A percentile compares a stretch with the other conserved stretches of the same genome.
phyloP scores from a whole-genome alignment of 495 filamentous ascomycete species.

The Pyronema omphalodes region DNA sequence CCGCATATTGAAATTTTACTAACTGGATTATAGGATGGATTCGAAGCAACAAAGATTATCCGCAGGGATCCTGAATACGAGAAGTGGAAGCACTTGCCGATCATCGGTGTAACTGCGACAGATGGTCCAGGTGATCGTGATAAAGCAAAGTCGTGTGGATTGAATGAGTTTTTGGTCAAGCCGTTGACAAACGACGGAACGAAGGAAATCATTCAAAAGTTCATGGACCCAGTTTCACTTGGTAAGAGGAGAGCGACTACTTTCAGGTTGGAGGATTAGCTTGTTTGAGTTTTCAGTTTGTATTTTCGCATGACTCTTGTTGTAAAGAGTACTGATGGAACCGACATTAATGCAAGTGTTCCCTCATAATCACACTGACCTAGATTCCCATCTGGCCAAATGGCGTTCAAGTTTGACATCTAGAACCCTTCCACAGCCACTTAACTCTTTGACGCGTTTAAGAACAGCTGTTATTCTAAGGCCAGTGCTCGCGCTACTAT shows the following conservation, averaged over 20 bases:
- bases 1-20: not conserved
- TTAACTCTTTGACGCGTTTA: too few species aligned
- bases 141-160: slow-evolving; percentile 12
- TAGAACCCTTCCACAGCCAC: too few species aligned
- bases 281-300: too few species aligned
- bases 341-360: too few species aligned
- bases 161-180: slow-evolving; percentile 18
- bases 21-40: slow-evolving; percentile 11
- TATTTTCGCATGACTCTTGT: too few species aligned
- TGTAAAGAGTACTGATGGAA: too few species aligned
- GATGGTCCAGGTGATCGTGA: slow-evolving; percentile 12
- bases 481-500: too few species aligned
- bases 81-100: slow-evolving; percentile 12
- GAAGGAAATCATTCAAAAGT: slow-evolving; percentile 11
- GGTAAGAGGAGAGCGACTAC: not conserved
- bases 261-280: not conserved
- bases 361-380: too few species aligned
- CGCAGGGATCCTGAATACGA: slow-evolving; percentile 8
- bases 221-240: slow-evolving; percentile 7
- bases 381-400: too few species aligned
- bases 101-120: slow-evolving; percentile 15
- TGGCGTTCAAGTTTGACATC: too few species aligned
- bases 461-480: too few species aligned
- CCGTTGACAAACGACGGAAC: slow-evolving; percentile 11
- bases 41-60: slow-evolving; percentile 15